Percentiles rank a stretch among this genome's conserved stretches.
Evolutionary conservation across 1,139 yeast species (phyloP).

Genomic region (Geotrichum histeridarum): DNA sequence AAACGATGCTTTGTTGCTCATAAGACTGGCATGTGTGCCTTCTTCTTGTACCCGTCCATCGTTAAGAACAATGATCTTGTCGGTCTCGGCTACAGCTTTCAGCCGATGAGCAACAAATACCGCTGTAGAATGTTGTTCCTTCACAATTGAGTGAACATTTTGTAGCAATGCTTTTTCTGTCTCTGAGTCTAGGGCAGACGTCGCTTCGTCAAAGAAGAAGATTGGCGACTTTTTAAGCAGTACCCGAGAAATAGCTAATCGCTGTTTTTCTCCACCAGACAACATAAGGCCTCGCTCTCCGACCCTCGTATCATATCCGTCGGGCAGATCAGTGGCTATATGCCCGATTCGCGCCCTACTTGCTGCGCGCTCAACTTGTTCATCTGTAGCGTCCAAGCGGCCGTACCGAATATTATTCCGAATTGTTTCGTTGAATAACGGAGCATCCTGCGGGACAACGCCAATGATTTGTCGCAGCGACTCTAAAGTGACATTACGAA

Average conservation of each 20-base stretch:
- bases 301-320: slow-evolving; percentile 80
- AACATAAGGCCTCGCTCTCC: slow-evolving; percentile 99
- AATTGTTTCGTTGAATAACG: slow-evolving; percentile 86
- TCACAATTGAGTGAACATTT: slow-evolving; percentile 63
- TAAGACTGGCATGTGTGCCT: slow-evolving; percentile 67
- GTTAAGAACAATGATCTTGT: slow-evolving; percentile 81
- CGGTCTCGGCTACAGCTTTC: slow-evolving; percentile 93
- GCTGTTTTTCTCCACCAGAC: slow-evolving; percentile 96
- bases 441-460: slow-evolving; percentile 97
- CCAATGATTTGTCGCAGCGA: slow-evolving; percentile 73
- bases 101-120: slow-evolving; percentile 91
- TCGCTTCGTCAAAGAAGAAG: slow-evolving; percentile 94
- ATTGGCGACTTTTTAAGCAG: slow-evolving; percentile 83
- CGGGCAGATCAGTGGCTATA: slow-evolving; percentile 67
- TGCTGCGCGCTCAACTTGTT: slow-evolving; percentile 63
- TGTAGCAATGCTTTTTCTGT: slow-evolving; percentile 80
- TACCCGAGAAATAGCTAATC: slow-evolving; percentile 88
- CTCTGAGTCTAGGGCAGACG: slow-evolving; percentile 93
- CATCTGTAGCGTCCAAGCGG: slow-evolving; percentile 63
- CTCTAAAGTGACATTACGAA: slow-evolving; percentile 67
- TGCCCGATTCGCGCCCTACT: slow-evolving; percentile 62
- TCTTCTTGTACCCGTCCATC: slow-evolving; percentile 80
- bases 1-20: slow-evolving; percentile 51
- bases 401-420: slow-evolving; percentile 87
- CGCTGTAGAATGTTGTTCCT: slow-evolving; percentile 59